Conservation (phyloP, 257 asterid species). For the Gentiana macrophylla region DNA sequence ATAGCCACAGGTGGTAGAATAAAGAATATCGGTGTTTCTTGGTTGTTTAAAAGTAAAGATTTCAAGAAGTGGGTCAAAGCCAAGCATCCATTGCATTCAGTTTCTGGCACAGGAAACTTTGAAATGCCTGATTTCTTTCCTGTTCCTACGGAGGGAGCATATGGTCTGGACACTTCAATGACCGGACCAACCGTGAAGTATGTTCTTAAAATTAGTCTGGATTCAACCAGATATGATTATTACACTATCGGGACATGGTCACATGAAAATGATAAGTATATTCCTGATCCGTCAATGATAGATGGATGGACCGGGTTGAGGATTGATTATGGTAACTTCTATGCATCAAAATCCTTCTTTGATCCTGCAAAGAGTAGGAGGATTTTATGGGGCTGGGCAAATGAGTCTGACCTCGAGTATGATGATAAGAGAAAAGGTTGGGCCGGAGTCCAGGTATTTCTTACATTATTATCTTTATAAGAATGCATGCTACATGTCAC, state of each 20-base stretch:
- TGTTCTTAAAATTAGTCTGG: constrained; percentile 59
- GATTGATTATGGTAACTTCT: constrained; percentile 55
- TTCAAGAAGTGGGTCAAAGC: constrained; percentile 51
- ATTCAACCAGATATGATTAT: constrained; percentile 44
- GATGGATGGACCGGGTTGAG: constrained; percentile 59
- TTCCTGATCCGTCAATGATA: constrained; percentile 38
- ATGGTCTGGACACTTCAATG: constrained; percentile 45
- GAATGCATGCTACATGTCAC: too few species aligned
- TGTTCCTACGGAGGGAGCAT: constrained; percentile 13
- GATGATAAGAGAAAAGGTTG: constrained; percentile 48
- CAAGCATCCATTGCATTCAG: constrained; percentile 34
- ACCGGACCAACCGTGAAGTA: constrained; percentile 30
- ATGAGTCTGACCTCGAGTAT: constrained; percentile 40
- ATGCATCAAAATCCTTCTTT: constrained; percentile 62
- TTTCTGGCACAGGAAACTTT: constrained; percentile 39
- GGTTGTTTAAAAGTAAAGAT: constrained; percentile 43
- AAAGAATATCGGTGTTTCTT: constrained; percentile 27
- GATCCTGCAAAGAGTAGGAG: constrained; percentile 43
- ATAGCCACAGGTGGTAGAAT: constrained; percentile 30
- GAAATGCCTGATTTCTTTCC: constrained; percentile 80
- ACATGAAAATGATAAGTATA: constrained; percentile 21
- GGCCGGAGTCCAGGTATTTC: constrained; percentile 43
- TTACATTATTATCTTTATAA: background rate
- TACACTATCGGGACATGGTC: constrained; percentile 43
- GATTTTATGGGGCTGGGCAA: constrained; percentile 74